These are phyloP conservation scores for Microcos paniculata DNA, from an alignment of 345 rosid genomes.

Conservation along the genomic window DNA sequence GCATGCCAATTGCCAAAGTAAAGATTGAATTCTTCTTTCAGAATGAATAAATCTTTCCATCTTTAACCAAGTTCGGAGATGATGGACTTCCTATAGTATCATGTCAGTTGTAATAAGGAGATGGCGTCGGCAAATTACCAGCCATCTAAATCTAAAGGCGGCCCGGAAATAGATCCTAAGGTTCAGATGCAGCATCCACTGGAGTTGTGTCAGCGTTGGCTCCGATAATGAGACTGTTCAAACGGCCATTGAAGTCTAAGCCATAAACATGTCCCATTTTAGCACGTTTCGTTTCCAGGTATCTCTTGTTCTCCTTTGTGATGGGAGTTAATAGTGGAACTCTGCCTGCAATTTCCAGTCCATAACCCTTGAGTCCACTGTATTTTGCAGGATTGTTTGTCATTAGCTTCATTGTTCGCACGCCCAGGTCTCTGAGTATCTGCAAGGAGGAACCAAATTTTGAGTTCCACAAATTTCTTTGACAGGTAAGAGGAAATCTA, in stretches of 20 bases:
- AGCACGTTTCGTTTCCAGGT: conserved; percentile 65
- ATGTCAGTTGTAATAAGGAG: background rate
- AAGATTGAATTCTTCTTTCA: background rate
- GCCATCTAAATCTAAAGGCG: background rate
- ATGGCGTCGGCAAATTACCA: background rate
- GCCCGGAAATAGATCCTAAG: background rate
- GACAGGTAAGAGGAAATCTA: background rate
- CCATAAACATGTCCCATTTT: conserved; percentile 85
- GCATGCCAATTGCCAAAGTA: background rate
- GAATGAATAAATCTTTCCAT: background rate
- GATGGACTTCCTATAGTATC: background rate
- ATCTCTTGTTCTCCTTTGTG: conserved; percentile 70
- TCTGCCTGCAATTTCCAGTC: conserved; percentile 60
- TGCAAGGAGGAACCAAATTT: conserved; percentile 22
- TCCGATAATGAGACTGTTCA: conserved; percentile 22
- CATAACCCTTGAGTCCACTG: conserved; percentile 78
- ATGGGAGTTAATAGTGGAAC: conserved; percentile 70
- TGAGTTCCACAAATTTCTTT: background rate
- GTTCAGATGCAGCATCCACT: conserved; percentile 20
- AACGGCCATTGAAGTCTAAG: conserved; percentile 33
- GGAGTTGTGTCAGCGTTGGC: conserved; percentile 18
- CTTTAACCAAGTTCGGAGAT: background rate
- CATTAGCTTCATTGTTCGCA: conserved; percentile 86
- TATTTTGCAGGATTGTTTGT: conserved; percentile 88
- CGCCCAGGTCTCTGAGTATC: conserved; percentile 78